A percentile compares a stretch with the other conserved stretches of the same genome.
These are phyloP conservation scores for Penicillium malachiteum DNA, from an alignment of 495 filamentous ascomycete species.

Conservation along the genomic window DNA sequence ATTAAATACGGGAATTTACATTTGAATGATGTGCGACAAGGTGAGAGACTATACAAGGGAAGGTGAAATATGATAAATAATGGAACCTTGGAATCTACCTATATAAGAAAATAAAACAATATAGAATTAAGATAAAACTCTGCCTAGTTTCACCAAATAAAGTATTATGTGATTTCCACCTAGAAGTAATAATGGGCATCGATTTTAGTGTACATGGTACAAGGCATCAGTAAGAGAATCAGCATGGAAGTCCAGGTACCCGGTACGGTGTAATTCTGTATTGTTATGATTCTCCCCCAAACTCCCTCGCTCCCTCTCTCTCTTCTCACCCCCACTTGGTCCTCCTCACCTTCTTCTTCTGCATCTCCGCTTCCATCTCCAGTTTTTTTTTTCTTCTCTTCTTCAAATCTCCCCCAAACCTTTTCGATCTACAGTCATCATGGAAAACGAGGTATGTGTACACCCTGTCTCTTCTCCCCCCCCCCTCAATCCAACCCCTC, in stretches of 20 bases:
- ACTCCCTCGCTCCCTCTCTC: constrained; percentile 19
- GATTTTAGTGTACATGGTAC: background rate
- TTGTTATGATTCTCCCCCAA: constrained; percentile 29
- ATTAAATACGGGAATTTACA: constrained; percentile 1
- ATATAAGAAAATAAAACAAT: too few relatives aligned
- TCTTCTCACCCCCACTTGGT: constrained; percentile 29
- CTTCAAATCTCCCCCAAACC: constrained; percentile 8
- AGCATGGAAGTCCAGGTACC: constrained; percentile 10
- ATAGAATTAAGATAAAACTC: too few relatives aligned
- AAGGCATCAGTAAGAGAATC: constrained; percentile 2
- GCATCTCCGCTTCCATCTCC: constrained; percentile 18
- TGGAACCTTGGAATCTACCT: too few relatives aligned
- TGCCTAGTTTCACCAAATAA: too few relatives aligned
- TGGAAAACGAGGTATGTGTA: constrained; percentile 52
- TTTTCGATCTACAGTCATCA: constrained; percentile 18
- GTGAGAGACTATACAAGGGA: too few relatives aligned
- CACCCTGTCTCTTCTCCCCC: constrained; percentile 18
- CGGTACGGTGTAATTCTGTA: constrained; percentile 13
- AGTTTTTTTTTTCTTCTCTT: constrained; percentile 11
- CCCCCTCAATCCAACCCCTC: constrained; percentile 29
- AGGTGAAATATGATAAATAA: too few relatives aligned
- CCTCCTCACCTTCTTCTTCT: constrained; percentile 29
- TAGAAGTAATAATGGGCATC: too few relatives aligned
- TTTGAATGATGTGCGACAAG: background rate
- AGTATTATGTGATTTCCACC: too few relatives aligned